phyloP scores from a whole-genome alignment of 2,329 filamentous ascomycete species.

The Gremmenia infestans region DNA sequence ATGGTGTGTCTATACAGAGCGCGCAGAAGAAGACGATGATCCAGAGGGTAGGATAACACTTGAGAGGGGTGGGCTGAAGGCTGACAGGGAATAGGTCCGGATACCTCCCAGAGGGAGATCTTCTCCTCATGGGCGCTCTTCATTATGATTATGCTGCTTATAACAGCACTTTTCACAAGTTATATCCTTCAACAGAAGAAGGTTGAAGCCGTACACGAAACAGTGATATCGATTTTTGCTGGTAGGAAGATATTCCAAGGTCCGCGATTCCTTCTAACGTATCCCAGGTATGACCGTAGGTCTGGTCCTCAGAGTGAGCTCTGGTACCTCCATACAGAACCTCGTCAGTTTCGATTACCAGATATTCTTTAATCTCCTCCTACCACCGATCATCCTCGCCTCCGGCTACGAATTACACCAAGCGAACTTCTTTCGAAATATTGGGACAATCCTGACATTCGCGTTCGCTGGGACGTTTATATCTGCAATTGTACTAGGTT shows the following conservation, averaged over 20 bases:
- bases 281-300: slow-evolving; percentile 85
- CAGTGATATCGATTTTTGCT: slow-evolving; percentile 95
- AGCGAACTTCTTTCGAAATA: slow-evolving; percentile 98
- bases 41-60: slow-evolving; percentile 22
- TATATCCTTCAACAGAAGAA: slow-evolving; percentile 96
- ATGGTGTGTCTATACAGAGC: slow-evolving; percentile 19
- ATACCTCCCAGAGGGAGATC: slow-evolving; percentile 88
- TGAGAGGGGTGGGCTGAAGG: slow-evolving; percentile 11
- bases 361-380: slow-evolving; percentile 97
- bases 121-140: slow-evolving; percentile 96
- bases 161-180: slow-evolving; percentile 91
- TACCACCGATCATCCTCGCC: slow-evolving; percentile 96
- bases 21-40: slow-evolving; percentile 27
- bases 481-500: slow-evolving; percentile 87
- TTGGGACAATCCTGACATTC: slow-evolving; percentile 94
- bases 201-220: slow-evolving; percentile 96
- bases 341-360: slow-evolving; percentile 97
- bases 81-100: slow-evolving; percentile 48
- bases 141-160: slow-evolving; percentile 91
- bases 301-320: slow-evolving; percentile 75
- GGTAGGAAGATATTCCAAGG: slow-evolving; percentile 45
- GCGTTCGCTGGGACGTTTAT: slow-evolving; percentile 97
- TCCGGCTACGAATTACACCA: slow-evolving; percentile 97
- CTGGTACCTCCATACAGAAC: slow-evolving; percentile 78
- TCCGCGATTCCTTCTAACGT: slow-evolving; percentile 3